A percentile compares a stretch with the other conserved stretches of the same genome.
Conservation (phyloP, 2,329 filamentous ascomycete genomes). For the Pleoardoris graminearum region DNA sequence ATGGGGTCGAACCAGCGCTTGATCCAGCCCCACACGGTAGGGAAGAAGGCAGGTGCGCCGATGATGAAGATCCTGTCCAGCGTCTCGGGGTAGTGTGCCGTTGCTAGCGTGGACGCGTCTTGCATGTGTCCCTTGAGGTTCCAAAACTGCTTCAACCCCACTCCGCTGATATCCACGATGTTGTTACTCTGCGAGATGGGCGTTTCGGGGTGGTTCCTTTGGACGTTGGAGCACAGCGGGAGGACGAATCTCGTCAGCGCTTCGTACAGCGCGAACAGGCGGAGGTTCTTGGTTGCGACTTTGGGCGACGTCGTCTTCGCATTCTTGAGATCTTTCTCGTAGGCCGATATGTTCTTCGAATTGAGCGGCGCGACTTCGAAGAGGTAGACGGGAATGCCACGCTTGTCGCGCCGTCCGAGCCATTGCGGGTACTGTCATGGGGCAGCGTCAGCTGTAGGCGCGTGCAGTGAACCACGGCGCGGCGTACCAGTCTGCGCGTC, state of each 20-base stretch:
- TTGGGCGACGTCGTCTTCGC: conserved; percentile 64
- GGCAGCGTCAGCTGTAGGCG: conserved; percentile 20
- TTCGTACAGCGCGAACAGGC: conserved; percentile 91
- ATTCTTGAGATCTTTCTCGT: conserved; percentile 66
- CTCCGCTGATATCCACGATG: conserved; percentile 88
- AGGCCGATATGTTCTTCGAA: conserved; percentile 76
- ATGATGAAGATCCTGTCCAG: conserved; percentile 86
- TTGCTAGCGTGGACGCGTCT: conserved; percentile 82
- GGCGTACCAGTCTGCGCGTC: conserved; percentile 69
- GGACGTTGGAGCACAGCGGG: conserved; percentile 79
- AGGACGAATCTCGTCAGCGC: conserved; percentile 86
- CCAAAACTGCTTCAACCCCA: conserved; percentile 93
- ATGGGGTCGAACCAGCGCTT: conserved; percentile 92
- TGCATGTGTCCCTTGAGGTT: conserved; percentile 94
- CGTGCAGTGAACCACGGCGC: neutral
- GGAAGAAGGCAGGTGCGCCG: conserved; percentile 87
- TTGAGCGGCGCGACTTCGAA: conserved; percentile 85
- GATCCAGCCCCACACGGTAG: conserved; percentile 91
- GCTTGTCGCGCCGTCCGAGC: conserved; percentile 86
- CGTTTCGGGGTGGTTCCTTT: conserved; percentile 74
- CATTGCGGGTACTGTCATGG: conserved; percentile 80
- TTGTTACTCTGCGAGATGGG: conserved; percentile 92
- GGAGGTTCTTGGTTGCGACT: conserved; percentile 74
- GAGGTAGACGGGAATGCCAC: conserved; percentile 89
- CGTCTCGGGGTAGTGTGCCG: conserved; percentile 93